A percentile compares a stretch with the other conserved stretches of the same genome.
Evolutionary conservation across 805 yeast genomes (phyloP).

Genomic region (Limtongozyma cylindracea): DNA sequence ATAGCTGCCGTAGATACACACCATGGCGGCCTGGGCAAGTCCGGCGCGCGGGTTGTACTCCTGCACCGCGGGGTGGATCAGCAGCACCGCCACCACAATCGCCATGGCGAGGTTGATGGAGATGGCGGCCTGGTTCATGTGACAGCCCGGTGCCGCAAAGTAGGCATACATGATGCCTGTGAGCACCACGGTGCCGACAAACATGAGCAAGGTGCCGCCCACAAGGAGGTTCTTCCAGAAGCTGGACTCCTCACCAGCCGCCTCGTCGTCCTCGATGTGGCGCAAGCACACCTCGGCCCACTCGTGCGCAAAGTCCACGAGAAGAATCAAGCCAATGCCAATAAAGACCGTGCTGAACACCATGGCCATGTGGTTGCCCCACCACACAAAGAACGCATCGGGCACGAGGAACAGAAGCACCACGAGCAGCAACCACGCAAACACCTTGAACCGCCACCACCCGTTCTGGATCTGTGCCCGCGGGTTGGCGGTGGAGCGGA

Average conservation of each 20-base stretch:
- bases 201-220: slow-evolving; percentile 78
- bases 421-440: slow-evolving; percentile 28
- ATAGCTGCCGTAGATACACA: slow-evolving; percentile 79
- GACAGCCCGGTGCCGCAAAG: slow-evolving; percentile 63
- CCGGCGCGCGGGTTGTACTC: slow-evolving; percentile 92
- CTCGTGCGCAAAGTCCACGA: slow-evolving; percentile 94
- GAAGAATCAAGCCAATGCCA: slow-evolving; percentile 66
- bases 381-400: slow-evolving; percentile 61
- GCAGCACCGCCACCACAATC: slow-evolving; percentile 35
- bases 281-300: slow-evolving; percentile 95
- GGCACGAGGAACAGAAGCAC: slow-evolving; percentile 52
- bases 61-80: slow-evolving; percentile 66
- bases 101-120: slow-evolving; percentile 48
- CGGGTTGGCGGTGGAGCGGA: slow-evolving; percentile 52
- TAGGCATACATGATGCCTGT: slow-evolving; percentile 59
- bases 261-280: slow-evolving; percentile 59
- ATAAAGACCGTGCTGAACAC: slow-evolving; percentile 66
- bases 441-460: slow-evolving; percentile 61
- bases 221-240: slow-evolving; percentile 66
- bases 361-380: slow-evolving; percentile 82
- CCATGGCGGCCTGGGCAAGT: slow-evolving; percentile 90
- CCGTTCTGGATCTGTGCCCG: slow-evolving; percentile 77
- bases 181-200: slow-evolving; percentile 43
- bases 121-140: slow-evolving; percentile 76
- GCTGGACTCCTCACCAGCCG: slow-evolving; percentile 20